Evolutionary conservation across 352 stramenopile species (phyloP), one percentile per base, ranked within the genome.

Genomic region (Phytophthora quininea): DNA sequence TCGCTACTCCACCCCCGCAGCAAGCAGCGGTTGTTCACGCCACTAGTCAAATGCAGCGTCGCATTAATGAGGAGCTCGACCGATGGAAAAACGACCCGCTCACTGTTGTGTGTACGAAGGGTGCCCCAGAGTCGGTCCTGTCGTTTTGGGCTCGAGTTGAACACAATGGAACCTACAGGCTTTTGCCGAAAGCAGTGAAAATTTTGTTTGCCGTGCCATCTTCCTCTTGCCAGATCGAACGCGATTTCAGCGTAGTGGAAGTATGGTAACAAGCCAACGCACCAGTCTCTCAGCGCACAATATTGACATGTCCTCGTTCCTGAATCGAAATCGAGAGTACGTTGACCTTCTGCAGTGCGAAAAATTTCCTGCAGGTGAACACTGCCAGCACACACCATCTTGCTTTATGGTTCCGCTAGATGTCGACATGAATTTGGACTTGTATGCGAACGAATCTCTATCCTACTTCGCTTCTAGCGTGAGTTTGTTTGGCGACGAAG

Each of bases 31-130:
- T 47, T n/a, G 12, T 15, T 4, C 6, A 9, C 12, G 12, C 40
- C 12, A 47, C 40, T 14, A 47, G 6, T 19, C 40, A 47, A n/a
- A 47, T 47, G 40, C 40, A 47, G 40, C 6, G 40, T 6, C 40
- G 40, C 19, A 47, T 47, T 47, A n/a, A 47, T n/a, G 40, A 47
- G 40, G 40, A 47, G 15, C 40, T 47, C 40, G 40, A 47, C 40
- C 12, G 40, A 14, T 47, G 40, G 40, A 47, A 47, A n/a, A n/a
- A 47, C 5, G 6, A 47, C 40, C 40, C 9, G 12, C 6, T 47
- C 9, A 47, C 6, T 9, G 12, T 47, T 47, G 12, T 24, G 40
- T 2, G 40, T 6, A 47, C 40, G 40, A 24, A 47, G 4, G 40
- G 40, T 19, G 6, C 15, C 19, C 40, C 40, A n/a, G 40, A 27